phyloP scores from a whole-genome alignment of 2,329 filamentous ascomycete species.

The Bipolaris bicolor region DNA sequence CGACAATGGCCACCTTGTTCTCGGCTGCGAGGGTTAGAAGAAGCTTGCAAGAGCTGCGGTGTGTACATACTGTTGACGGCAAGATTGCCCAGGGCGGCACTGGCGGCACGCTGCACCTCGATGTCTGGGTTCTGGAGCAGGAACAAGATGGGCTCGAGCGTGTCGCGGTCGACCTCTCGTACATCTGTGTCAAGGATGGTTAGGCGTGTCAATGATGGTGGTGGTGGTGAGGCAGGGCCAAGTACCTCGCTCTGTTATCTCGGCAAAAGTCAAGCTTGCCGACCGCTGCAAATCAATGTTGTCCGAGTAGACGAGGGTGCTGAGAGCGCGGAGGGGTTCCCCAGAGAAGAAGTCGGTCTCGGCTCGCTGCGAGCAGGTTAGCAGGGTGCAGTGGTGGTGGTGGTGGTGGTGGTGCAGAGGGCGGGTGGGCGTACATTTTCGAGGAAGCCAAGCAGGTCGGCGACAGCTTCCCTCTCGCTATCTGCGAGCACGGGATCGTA shows the following conservation, averaged over 20 bases:
- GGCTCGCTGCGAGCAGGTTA: conserved; percentile 68
- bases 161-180: conserved; percentile 91
- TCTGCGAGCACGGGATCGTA: conserved; percentile 77
- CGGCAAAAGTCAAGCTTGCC: conserved; percentile 96
- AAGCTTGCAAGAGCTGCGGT: conserved; percentile 3
- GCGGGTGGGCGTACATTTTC: conserved; percentile 74
- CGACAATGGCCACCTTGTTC: conserved; percentile 96
- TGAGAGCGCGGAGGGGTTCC: conserved; percentile 89
- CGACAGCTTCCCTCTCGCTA: conserved; percentile 94
- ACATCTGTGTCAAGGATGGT: conserved; percentile 70
- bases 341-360: conserved; percentile 99
- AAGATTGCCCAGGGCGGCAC: conserved; percentile 92
- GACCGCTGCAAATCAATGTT: conserved; percentile 98
- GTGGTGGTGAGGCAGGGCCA: conserved; percentile 6
- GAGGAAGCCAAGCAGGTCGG: conserved; percentile 91
- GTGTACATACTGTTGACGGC: conserved; percentile 83
- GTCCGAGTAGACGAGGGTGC: conserved; percentile 96
- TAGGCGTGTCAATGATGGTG: conserved; percentile 17
- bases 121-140: conserved; percentile 94
- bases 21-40: conserved; percentile 72
- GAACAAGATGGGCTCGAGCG: conserved; percentile 93
- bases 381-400: conserved; percentile 29
- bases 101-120: conserved; percentile 95
- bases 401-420: conserved; percentile 9
- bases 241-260: conserved; percentile 96